These are phyloP conservation scores for Cladophialophora exuberans DNA, from an alignment of 2,329 filamentous ascomycete species.

Conservation along the genomic window DNA sequence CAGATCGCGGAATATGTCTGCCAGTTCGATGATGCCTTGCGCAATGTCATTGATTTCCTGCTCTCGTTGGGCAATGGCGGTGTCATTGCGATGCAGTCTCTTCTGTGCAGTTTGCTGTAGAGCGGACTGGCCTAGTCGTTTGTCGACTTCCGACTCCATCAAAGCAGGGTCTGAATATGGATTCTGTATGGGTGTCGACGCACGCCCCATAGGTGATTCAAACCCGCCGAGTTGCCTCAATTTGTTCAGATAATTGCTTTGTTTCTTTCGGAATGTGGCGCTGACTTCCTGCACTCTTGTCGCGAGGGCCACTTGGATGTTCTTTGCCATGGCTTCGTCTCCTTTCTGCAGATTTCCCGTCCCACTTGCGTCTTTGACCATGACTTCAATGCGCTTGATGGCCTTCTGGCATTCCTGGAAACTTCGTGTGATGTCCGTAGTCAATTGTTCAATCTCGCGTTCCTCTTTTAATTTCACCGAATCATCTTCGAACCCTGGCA, in stretches of 20 bases:
- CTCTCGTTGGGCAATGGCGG: slow-evolving; percentile 86
- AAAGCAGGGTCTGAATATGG: slow-evolving; percentile 83
- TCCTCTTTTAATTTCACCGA: slow-evolving; percentile 86
- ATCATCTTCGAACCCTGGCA: slow-evolving; percentile 96
- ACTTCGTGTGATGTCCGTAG: slow-evolving; percentile 82
- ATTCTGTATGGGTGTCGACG: slow-evolving; percentile 56
- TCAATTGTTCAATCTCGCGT: slow-evolving; percentile 84
- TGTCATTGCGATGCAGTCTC: slow-evolving; percentile 70
- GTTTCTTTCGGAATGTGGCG: slow-evolving; percentile 92
- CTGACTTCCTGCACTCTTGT: slow-evolving; percentile 88
- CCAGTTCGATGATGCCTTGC: slow-evolving; percentile 94
- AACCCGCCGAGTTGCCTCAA: slow-evolving; percentile 72
- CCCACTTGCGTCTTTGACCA: slow-evolving; percentile 79
- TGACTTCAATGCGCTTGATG: slow-evolving; percentile 83
- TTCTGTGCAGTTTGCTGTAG: slow-evolving; percentile 75
- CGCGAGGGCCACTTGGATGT: slow-evolving; percentile 90
- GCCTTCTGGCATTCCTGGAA: slow-evolving; percentile 90
- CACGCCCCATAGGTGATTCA: slow-evolving; percentile 48
- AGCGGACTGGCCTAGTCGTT: slow-evolving; percentile 86
- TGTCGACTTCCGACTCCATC: slow-evolving; percentile 90
- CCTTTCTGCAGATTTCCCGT: slow-evolving; percentile 71
- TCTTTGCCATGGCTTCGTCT: slow-evolving; percentile 94
- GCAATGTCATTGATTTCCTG: slow-evolving; percentile 97
- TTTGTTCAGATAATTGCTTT: slow-evolving; percentile 93
- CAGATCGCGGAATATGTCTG: slow-evolving; percentile 94